Conservation (phyloP, 177 flowering plant genomes). For the Viscum album region DNA sequence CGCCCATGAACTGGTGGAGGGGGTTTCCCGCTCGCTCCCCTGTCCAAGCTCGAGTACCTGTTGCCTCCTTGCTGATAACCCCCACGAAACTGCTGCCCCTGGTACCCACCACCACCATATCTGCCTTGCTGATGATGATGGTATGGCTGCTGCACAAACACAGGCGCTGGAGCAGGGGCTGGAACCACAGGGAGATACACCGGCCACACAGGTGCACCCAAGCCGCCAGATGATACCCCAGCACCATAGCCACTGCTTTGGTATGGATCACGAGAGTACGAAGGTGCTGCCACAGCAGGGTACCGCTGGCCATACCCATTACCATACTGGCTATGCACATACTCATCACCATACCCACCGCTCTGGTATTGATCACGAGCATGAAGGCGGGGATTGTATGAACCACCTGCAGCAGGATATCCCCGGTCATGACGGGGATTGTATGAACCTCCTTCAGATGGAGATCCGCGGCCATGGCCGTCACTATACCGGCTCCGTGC, state of each 20-base stretch:
- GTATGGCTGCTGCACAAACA: not conserved
- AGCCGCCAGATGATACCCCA: constrained; percentile 14
- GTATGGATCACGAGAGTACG: constrained; percentile 20
- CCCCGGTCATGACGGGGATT: constrained; percentile 20
- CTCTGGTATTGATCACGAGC: not conserved
- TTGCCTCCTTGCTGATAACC: constrained; percentile 24
- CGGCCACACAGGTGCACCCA: constrained; percentile 21
- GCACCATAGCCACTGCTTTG: constrained; percentile 14
- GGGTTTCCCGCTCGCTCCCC: constrained; percentile 30
- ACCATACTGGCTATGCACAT: constrained; percentile 12
- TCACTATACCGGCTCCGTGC: too few species aligned
- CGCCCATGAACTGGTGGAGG: too few species aligned
- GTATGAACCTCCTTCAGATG: constrained; percentile 11
- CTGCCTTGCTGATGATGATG: constrained; percentile 15
- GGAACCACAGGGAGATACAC: constrained; percentile 22
- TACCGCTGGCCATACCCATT: constrained; percentile 25
- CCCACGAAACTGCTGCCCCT: constrained; percentile 24
- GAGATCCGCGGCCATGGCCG: too few species aligned
- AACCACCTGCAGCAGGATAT: constrained; percentile 11
- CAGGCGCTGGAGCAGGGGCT: constrained; percentile 12
- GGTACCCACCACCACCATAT: constrained; percentile 16
- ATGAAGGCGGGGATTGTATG: not conserved
- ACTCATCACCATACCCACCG: too few species aligned
- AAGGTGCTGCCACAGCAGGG: constrained; percentile 17
- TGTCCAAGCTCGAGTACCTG: constrained; percentile 28